Evolutionary conservation across 768 basidiomycete genomes (phyloP), one percentile per base, ranked within the genome.

Genomic region (Pulveroboletus sp.): DNA sequence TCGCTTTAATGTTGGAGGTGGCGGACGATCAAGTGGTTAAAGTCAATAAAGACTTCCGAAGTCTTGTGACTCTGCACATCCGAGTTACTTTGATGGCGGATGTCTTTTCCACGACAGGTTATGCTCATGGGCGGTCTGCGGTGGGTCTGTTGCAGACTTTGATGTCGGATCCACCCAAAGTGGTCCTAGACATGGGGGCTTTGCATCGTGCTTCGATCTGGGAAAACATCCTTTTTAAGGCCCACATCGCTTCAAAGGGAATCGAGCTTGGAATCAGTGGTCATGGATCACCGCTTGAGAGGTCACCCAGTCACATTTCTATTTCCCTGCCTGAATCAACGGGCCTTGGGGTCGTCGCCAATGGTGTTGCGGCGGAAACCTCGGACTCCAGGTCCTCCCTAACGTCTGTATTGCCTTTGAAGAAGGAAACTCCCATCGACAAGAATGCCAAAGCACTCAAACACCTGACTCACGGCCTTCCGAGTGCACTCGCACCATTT

Each of bases 11-110:
- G 57, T 67, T 89, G n/a, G 82, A 88, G 40, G 55, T 46, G 38
- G 43, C 51, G 77, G 82, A 68, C 20, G 75, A 75, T 40, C 72
- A 81, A 17, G 67, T 74, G 38, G 63, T 69, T 11, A 67, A 72
- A 29, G 77, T 79, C 10, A 90, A 90, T 60, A 66, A 71, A 20
- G 70, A 72, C 24, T 94, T 95, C 73, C 79, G 90, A 27, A 75
- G 71, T 53, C 75, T 95, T 8, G 78, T 91, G 38, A 78, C 81
- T 16, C 71, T 95, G 24, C 82, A 92, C 55, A 84, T 90, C 35
- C 84, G 89, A 17, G 77, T 92, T 45, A 86, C 86, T 17, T 71
- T 94, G 35, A 80, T 97, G 43, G 87, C 89, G 7, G 94, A 97
- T 58, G 82, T 94, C 16, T 94, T 94, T 67, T 79, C 84, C 6